Evolutionary conservation across 2,329 filamentous ascomycete species (phyloP), one percentile per base, ranked within the genome.

Genomic region (Huntiella decipiens): DNA sequence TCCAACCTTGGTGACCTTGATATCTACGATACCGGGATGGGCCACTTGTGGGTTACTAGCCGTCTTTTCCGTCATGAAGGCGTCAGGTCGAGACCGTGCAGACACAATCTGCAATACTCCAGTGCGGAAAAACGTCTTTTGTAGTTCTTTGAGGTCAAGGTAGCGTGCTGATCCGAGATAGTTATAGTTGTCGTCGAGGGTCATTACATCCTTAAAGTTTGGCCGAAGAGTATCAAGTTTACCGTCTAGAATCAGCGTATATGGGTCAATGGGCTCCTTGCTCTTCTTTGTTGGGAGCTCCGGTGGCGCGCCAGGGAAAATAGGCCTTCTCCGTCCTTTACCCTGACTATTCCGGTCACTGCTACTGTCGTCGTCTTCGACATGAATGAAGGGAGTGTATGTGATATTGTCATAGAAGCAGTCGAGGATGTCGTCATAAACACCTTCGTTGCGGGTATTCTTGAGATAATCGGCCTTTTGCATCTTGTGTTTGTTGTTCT

Each of bases 401-500:
- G 82, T 83, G 53, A 98, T 93, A 58, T 98, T 98, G 65, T 98
- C 91, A 63, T 96, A 98, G 58, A 98, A 92, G 58, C 88, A 95
- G 56, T 86, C 86, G 11, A 96, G 67, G 37, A 96, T 82, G 53
- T 96, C 88, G 53, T 92, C 83, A 44, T 82, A 83, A n/a, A 96
- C 82, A 11, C 85, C 85, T 58, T 96, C 87, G 3, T 83, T 86
- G 16, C 77, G 78, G 0, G 87, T 92, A 58, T 96, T 96, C 61
- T 92, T 95, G 54, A 96, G 71, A 61, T 98, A 98, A 56, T 96
- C 91, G 1, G 73, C 65, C 58, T 93, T 92, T 57, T 93, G 86
- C 91, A 98, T 98, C 63, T 98, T 98, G 60, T 91, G 75, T 64
- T 96, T 96, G 65, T 96, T 96, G 66, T 96, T 98, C 63, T 93